Percentiles rank a stretch among this genome's conserved stretches.
Conservation (phyloP, 1,284 basidiomycete species). For the Puccinia triticina region DNA sequence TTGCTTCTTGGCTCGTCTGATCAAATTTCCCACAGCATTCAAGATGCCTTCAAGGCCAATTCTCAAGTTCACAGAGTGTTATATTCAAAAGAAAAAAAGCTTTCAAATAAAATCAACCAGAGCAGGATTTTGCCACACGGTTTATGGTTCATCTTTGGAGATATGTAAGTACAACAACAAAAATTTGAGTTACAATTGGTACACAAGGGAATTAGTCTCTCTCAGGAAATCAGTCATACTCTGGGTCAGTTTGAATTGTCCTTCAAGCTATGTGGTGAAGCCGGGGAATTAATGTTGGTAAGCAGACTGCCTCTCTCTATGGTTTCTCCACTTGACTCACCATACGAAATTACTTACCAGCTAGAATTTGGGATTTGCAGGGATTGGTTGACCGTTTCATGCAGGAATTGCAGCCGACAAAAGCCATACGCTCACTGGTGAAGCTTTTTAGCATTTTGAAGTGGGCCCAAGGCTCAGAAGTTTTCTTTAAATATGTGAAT, state of each 20-base stretch:
- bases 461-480: neutral
- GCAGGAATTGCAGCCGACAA: neutral
- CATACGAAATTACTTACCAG: too few relatives aligned
- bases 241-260: neutral
- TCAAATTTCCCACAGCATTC: neutral
- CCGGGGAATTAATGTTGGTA: neutral
- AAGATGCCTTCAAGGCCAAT: neutral
- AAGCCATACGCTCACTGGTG: slow-evolving; percentile 4
- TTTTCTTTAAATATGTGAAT: neutral
- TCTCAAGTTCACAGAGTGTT: slow-evolving; percentile 8
- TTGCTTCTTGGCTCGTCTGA: neutral
- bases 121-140: neutral
- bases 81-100: neutral
- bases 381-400: neutral
- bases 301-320: neutral
- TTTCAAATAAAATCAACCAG: slow-evolving; percentile 10
- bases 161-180: neutral
- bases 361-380: neutral
- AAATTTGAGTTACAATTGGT: slow-evolving; percentile 10
- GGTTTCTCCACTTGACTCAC: too few relatives aligned
- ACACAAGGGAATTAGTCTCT: neutral
- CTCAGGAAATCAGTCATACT: neutral
- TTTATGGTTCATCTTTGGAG: slow-evolving; percentile 2
- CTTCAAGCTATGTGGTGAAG: neutral
- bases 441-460: slow-evolving; percentile 14